Conservation (phyloP, 2,329 filamentous ascomycete genomes). For the Aspergillus bombycis region DNA sequence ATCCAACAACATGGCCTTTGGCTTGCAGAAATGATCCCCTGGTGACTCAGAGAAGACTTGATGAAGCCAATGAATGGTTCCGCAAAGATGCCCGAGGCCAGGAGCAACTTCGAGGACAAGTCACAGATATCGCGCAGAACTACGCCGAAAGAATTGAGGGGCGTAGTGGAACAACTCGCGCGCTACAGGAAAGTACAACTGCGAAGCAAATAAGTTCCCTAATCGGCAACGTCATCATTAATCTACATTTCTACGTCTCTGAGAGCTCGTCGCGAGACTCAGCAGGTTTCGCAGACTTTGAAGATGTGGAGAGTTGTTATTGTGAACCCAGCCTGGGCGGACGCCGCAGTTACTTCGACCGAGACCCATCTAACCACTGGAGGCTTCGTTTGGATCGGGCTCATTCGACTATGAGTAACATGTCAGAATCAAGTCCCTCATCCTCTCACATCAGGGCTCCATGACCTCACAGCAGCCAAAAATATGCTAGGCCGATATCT, state of each 20-base stretch:
- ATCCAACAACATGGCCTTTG: neutral
- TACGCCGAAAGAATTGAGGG: constrained; percentile 17
- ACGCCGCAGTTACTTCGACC: constrained; percentile 29
- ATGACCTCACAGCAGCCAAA: constrained; percentile 3
- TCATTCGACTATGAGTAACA: neutral
- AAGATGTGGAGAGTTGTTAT: constrained; percentile 13
- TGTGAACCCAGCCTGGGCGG: constrained; percentile 19
- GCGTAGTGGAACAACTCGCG: neutral
- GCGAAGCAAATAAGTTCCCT: constrained; percentile 22
- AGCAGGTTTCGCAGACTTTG: constrained; percentile 23
- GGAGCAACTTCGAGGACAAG: constrained; percentile 21
- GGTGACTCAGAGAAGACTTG: constrained; percentile 8
- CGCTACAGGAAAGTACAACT: constrained; percentile 7
- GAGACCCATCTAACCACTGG: constrained; percentile 17
- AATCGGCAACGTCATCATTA: constrained; percentile 27
- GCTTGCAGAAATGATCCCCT: neutral
- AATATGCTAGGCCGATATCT: neutral
- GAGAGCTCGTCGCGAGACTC: constrained; percentile 10
- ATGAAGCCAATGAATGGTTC: constrained; percentile 29
- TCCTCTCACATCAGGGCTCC: neutral
- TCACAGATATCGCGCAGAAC: constrained; percentile 21
- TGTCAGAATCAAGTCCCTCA: neutral
- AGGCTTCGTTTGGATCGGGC: constrained; percentile 7
- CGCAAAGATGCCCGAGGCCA: constrained; percentile 24
- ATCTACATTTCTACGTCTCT: constrained; percentile 24